A percentile compares a stretch with the other conserved stretches of the same genome.
Evolutionary conservation across 257 asterid genomes (phyloP).

Genomic region (Salvia rosmarinus): DNA sequence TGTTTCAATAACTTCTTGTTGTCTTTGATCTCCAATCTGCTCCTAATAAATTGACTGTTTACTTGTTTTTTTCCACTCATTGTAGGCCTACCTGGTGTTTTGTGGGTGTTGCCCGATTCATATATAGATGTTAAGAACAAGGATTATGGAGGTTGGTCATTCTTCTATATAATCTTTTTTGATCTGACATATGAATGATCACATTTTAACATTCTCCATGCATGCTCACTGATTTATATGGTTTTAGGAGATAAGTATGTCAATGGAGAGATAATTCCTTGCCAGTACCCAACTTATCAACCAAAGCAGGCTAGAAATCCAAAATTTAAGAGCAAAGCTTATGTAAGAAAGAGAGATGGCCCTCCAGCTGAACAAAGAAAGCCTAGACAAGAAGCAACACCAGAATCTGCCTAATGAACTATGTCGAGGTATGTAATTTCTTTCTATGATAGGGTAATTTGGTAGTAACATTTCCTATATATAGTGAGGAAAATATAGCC

Average conservation of each 20-base stretch:
- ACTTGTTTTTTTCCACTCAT: background rate
- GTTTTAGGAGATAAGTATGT: conserved; percentile 82
- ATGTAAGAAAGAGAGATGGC: conserved; percentile 93
- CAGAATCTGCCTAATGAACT: conserved; percentile 54
- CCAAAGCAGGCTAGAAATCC: conserved; percentile 71
- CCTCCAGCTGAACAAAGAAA: conserved; percentile 73
- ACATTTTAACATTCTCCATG: conserved; percentile 9
- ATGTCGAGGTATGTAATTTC: conserved; percentile 20
- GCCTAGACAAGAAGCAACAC: conserved; percentile 68
- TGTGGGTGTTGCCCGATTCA: conserved; percentile 98
- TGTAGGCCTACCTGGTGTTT: conserved; percentile 93
- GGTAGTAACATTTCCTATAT: background rate
- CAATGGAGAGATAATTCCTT: conserved; percentile 94
- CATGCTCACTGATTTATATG: background rate
- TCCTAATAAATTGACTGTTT: background rate
- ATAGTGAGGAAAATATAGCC: background rate
- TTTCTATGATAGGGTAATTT: conserved; percentile 12
- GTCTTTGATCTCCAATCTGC: background rate
- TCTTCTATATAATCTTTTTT: background rate
- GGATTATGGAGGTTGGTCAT: conserved; percentile 89
- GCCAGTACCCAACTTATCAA: conserved; percentile 93
- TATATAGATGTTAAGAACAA: conserved; percentile 96
- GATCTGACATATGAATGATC: background rate
- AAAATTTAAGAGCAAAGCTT: conserved; percentile 87
- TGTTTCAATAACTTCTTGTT: background rate